These are phyloP conservation scores for Athelia sp. DNA, from an alignment of 1,284 basidiomycete species.

Conservation along the genomic window DNA sequence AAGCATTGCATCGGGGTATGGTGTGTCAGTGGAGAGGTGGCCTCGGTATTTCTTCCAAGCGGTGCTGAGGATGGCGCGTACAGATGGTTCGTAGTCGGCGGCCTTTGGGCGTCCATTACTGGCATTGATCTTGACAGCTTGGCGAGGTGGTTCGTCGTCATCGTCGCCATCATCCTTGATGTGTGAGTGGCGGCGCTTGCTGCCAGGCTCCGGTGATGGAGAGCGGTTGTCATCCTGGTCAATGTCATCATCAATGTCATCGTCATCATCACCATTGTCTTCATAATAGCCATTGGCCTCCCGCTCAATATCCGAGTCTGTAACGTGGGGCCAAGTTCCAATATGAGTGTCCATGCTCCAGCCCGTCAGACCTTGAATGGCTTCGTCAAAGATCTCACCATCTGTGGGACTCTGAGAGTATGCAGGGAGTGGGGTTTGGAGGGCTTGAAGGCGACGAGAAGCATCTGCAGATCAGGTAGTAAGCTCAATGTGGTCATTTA, in stretches of 20 bases:
- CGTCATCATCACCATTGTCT: not conserved
- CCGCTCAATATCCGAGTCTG: too few relatives aligned
- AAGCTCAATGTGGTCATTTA: too few relatives aligned
- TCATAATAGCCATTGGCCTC: too few relatives aligned
- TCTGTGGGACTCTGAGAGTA: too few relatives aligned
- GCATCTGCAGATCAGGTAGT: too few relatives aligned
- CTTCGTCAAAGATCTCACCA: too few relatives aligned
- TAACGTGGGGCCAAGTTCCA: too few relatives aligned
- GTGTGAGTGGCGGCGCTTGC: not conserved
- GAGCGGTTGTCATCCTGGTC: not conserved
- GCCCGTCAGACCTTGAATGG: too few relatives aligned
- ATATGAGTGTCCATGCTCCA: too few relatives aligned
- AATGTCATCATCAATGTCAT: not conserved
- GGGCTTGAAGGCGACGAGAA: too few relatives aligned
- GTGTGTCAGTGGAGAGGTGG: not conserved
- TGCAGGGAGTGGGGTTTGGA: too few relatives aligned
- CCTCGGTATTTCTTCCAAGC: not conserved
- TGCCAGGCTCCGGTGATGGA: not conserved
- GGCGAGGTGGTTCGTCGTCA: not conserved
- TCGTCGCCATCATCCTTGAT: not conserved
- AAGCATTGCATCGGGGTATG: slow-evolving; percentile 3
- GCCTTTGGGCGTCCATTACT: slow-evolving; percentile 1
- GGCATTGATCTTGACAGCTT: not conserved
- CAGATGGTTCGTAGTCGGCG: slow-evolving; percentile 1
- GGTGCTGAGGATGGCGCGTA: not conserved